Conservation (phyloP, 495 filamentous ascomycete species). For the Pyrenopolyporus hunteri region DNA sequence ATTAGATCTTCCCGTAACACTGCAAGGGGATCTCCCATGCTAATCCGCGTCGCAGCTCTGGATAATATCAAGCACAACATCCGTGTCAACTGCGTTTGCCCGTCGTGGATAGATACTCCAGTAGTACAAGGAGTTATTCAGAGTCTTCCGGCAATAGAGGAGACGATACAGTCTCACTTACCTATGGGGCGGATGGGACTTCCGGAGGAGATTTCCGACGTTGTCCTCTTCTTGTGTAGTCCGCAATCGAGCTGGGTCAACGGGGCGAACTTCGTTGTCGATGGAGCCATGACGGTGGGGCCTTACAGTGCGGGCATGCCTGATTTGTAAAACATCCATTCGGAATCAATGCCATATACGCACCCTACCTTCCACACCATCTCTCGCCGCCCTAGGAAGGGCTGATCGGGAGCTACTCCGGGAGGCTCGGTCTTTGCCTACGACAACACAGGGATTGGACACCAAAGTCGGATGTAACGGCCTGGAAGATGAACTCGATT, state of each 20-base stretch:
- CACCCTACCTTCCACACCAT: too few relatives aligned
- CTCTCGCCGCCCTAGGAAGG: too few relatives aligned
- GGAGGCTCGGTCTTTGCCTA: too few relatives aligned
- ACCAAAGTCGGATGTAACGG: too few relatives aligned
- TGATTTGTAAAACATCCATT: too few relatives aligned
- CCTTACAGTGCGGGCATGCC: background rate
- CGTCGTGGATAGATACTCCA: conserved; percentile 4
- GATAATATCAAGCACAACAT: background rate
- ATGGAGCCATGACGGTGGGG: conserved; percentile 6
- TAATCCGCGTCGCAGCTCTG: background rate
- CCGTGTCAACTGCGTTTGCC: conserved; percentile 4
- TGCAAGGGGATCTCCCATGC: background rate
- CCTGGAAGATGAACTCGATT: too few relatives aligned
- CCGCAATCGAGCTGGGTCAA: conserved; percentile 1
- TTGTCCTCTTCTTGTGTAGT: conserved; percentile 6
- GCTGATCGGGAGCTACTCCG: too few relatives aligned
- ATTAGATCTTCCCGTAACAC: background rate
- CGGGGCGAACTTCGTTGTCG: background rate
- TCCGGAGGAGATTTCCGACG: conserved; percentile 4
- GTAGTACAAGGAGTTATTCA: background rate
- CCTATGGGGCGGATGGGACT: conserved; percentile 7
- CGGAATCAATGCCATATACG: background rate
- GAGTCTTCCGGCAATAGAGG: background rate
- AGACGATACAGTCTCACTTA: background rate
- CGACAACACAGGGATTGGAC: too few relatives aligned